Conservation (phyloP, 225 moss, liverwort and hornwort species). For the Thuidium tamariscinum region DNA sequence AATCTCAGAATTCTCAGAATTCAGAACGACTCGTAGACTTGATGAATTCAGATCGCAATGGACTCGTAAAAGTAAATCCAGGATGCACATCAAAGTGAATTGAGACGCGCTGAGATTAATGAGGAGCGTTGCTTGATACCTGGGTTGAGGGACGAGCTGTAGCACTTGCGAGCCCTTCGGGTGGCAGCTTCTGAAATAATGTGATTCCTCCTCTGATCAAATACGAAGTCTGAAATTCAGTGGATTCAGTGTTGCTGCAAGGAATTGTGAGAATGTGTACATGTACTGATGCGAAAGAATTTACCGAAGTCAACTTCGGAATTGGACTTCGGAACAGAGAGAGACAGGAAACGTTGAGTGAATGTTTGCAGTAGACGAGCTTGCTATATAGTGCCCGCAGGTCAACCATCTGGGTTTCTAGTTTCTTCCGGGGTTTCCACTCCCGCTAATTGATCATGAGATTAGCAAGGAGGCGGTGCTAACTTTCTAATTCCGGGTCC, state of each 20-base stretch:
- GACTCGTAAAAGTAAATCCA: not conserved
- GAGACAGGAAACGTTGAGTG: not conserved
- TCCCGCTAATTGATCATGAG: not conserved
- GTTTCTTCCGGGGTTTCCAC: no score
- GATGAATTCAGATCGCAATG: not conserved
- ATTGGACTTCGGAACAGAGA: not conserved
- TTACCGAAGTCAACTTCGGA: not conserved
- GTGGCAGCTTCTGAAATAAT: not conserved
- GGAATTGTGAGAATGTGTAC: not conserved
- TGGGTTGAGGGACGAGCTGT: not conserved
- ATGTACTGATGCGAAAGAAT: no score
- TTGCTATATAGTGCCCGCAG: not conserved
- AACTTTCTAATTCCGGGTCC: not conserved
- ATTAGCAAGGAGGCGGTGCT: not conserved
- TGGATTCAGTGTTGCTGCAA: not conserved
- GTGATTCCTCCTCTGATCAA: not conserved
- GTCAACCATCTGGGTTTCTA: not conserved
- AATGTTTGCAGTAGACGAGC: no score
- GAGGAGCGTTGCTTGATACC: not conserved
- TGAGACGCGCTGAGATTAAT: not conserved
- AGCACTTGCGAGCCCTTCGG: not conserved
- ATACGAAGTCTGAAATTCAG: not conserved
- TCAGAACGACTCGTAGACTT: not conserved
- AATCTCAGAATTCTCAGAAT: not conserved
- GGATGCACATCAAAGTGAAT: not conserved